Evolutionary conservation across 345 rosid species (phyloP), one percentile per base, ranked within the genome.

Genomic region (Eucalyptus tenuipes): DNA sequence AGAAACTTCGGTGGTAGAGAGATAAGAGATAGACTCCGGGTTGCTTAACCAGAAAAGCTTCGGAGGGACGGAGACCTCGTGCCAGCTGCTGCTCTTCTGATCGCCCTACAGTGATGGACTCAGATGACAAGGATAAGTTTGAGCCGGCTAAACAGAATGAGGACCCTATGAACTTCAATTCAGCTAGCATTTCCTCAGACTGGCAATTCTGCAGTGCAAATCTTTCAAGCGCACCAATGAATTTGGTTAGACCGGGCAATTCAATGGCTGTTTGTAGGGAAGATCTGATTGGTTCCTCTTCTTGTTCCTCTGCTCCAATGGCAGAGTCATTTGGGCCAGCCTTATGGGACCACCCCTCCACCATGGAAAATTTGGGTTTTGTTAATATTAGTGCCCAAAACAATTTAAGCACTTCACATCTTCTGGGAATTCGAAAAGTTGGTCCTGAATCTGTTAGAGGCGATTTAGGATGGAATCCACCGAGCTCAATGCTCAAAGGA

Each of bases 401-500:
- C 89, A 92, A 91, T 82, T 91, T 89, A 61, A 93, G 89, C 91
- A 86, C 91, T 89, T 91, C 91, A 59, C 92, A 91, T 87, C 84
- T 88, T 40, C 79, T 89, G 85, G 97, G 91, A 87, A 86, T 91
- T 87, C 85, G 90, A 85, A 94, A 91, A 87, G 92, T 92, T 7
- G 91, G 92, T 91, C 92, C 94, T 66, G 89, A 86, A 44, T 91
- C 96, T 84, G 88, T 92, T 92, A 93, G 94, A 89, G 91, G 92
- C 89, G 96, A 95, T 75, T 92, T 93, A 92, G 94, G 93, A 71
- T 97, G 99, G 99, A 94, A 93, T 91, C 93, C 94, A 33, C 92
- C 93, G 88, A 90, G 89, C 89, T 88, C 96, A 87, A 91, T 96
- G 94, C 87, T 93, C 90, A 96, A 94, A 92, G 96, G 94, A 75